A percentile compares a stretch with the other conserved stretches of the same genome.
Conservation (phyloP, 352 stramenopile genomes). For the Phytophthora multivora region DNA sequence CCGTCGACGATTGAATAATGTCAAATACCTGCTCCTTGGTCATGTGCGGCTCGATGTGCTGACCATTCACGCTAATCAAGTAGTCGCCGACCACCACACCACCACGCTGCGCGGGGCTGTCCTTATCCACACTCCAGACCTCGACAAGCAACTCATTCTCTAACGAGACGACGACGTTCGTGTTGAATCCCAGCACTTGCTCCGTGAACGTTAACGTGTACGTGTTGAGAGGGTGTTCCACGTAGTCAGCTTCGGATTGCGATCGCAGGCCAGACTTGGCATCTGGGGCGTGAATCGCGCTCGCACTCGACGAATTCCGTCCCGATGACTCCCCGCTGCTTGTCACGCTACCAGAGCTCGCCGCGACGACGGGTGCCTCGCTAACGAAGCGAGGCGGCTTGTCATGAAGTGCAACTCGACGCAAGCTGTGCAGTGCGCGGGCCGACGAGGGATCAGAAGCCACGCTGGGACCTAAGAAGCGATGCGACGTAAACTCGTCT, state of each 20-base stretch:
- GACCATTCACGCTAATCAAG: slow-evolving; percentile 65
- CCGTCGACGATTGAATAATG: slow-evolving; percentile 55
- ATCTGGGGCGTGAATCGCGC: slow-evolving; percentile 17
- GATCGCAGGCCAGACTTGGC: slow-evolving; percentile 31
- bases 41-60: slow-evolving; percentile 66
- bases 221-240: slow-evolving; percentile 45
- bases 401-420: slow-evolving; percentile 61
- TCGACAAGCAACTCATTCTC: slow-evolving; percentile 61
- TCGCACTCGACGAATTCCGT: slow-evolving; percentile 48
- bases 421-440: slow-evolving; percentile 60
- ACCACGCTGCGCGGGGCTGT: slow-evolving; percentile 54
- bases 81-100: slow-evolving; percentile 64
- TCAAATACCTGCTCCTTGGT: slow-evolving; percentile 64
- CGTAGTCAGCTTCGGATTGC: slow-evolving; percentile 36
- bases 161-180: slow-evolving; percentile 53
- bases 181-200: slow-evolving; percentile 57
- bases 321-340: slow-evolving; percentile 41
- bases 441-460: slow-evolving; percentile 41
- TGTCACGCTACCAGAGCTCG: slow-evolving; percentile 31
- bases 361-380: slow-evolving; percentile 33
- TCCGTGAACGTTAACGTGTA: slow-evolving; percentile 75
- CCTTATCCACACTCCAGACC: slow-evolving; percentile 56
- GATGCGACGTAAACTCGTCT: slow-evolving; percentile 63
- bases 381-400: slow-evolving; percentile 75
- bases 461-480: slow-evolving; percentile 67